These are phyloP conservation scores for Celoporthe dispersa DNA, from an alignment of 2,329 filamentous ascomycete genomes.

Conservation along the genomic window DNA sequence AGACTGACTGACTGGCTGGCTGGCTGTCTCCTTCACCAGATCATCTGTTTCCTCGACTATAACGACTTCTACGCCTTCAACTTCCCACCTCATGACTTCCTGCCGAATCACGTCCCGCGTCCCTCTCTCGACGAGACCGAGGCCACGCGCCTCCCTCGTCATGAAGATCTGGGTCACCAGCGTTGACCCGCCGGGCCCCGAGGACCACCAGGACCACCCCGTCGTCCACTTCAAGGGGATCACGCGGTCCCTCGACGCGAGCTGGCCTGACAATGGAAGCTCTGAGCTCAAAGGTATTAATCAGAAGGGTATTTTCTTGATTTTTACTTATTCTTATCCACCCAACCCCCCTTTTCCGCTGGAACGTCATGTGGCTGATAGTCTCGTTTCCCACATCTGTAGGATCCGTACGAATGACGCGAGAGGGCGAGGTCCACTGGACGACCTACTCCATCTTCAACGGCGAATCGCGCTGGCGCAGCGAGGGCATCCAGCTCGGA, in stretches of 20 bases:
- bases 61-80: constrained; percentile 75
- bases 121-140: constrained; percentile 64
- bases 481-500: constrained; percentile 76
- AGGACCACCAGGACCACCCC: constrained; percentile 62
- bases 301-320: constrained; percentile 25
- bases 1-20: not conserved
- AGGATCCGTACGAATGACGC: constrained; percentile 68
- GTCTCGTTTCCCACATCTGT: constrained; percentile 30
- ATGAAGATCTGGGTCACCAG: constrained; percentile 68
- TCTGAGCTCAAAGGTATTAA: constrained; percentile 63
- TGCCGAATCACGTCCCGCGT: constrained; percentile 49
- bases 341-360: not conserved
- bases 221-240: constrained; percentile 71
- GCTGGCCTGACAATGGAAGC: constrained; percentile 71
- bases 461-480: constrained; percentile 74
- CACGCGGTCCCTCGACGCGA: constrained; percentile 64
- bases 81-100: constrained; percentile 54
- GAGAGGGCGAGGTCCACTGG: constrained; percentile 75
- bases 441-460: constrained; percentile 67
- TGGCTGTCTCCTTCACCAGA: constrained; percentile 32
- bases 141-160: constrained; percentile 70
- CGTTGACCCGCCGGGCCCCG: constrained; percentile 62
- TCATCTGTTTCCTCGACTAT: constrained; percentile 65
- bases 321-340: not conserved
- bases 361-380: constrained; percentile 24